Base-by-base conservation (phyloP, 2,329 filamentous ascomycete species). In the Penicillium sp. region DNA sequence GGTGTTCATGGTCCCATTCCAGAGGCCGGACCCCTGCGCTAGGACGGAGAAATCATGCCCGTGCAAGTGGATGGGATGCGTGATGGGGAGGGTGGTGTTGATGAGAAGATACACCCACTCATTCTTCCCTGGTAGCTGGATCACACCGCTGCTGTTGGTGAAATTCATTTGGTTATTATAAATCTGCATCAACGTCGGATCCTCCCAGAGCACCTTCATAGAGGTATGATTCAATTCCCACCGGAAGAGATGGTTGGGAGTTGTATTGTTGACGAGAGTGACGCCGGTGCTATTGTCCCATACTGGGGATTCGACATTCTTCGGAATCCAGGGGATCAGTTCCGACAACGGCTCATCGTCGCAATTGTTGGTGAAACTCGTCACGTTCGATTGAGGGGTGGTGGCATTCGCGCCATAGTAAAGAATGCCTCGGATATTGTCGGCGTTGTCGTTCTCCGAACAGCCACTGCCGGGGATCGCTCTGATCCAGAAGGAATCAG, bases 51-150 rank as follows among this genome's bases (percentile, higher is more conserved):
- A 45, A 10, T 43, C 34, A 17, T 49, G 43, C 1, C 40, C 36
- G 21, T 48, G 45, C 1, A 45, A 30, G 13, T 43, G 46, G 4
- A 49, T 41, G 4, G 31, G 41, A 16, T 47, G 48, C 2, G 43
- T 11, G 10, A 35, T 10, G 4, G 32, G 10, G 2, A 48, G 18
- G 14, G 17, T 25, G 4, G 35, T 43, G 15, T 44, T 27, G 19
- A 46, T 48, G 2, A 46, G 9, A 2, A 43, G n/a, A 3, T 38
- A 31, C 4, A 33, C 37, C 40, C 35, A 43, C 15, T 9, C 11
- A n/a, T 35, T 19, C 3, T 47, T 23, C 7, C 36, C 16, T 4
- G 35, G 10, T 7, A 47, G 6, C 10, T 19, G n/a, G 7, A 47
- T 31, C 8, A 40, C 36, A 9, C 27, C 39, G 15, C 26, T 28